Evolutionary conservation across 2,329 filamentous ascomycete genomes (phyloP).

Genomic region (Calonectria honghensis): DNA sequence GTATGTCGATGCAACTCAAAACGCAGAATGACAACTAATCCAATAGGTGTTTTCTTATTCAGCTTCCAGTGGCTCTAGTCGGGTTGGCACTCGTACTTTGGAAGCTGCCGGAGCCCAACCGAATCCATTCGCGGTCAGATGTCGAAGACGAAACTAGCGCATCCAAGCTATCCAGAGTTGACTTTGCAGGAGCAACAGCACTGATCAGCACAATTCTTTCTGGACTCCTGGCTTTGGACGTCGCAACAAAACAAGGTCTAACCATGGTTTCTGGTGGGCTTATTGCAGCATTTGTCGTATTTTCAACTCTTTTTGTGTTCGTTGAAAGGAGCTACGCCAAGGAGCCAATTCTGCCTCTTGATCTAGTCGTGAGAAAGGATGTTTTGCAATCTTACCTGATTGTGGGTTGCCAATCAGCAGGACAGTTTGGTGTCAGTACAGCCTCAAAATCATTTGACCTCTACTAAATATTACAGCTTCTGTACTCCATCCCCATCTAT

Average conservation of each 20-base stretch:
- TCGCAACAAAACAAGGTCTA: constrained; percentile 6
- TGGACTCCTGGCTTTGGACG: constrained; percentile 15
- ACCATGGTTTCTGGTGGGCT: not conserved
- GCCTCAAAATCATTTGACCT: not conserved
- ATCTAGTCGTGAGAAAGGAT: constrained; percentile 25
- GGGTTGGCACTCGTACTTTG: constrained; percentile 23
- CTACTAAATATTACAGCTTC: constrained; percentile 6
- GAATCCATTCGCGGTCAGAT: not conserved
- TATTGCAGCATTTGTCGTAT: not conserved
- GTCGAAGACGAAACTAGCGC: not conserved
- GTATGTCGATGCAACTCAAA: not conserved
- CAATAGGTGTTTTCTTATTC: constrained; percentile 24
- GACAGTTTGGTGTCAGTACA: constrained; percentile 33
- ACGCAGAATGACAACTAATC: not conserved
- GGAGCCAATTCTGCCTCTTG: constrained; percentile 35
- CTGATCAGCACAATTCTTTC: constrained; percentile 21
- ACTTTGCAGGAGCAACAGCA: constrained; percentile 26
- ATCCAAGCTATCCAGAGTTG: constrained; percentile 24
- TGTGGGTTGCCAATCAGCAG: constrained; percentile 32
- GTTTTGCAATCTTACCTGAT: constrained; percentile 29
- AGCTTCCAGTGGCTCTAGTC: constrained; percentile 25
- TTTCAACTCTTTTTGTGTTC: not conserved
- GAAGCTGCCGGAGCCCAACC: constrained; percentile 23
- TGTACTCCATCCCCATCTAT: constrained; percentile 35
- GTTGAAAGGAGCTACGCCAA: constrained; percentile 14